Conservation (phyloP, 2,329 filamentous ascomycete genomes). For the Rugonectria rugulosa region DNA sequence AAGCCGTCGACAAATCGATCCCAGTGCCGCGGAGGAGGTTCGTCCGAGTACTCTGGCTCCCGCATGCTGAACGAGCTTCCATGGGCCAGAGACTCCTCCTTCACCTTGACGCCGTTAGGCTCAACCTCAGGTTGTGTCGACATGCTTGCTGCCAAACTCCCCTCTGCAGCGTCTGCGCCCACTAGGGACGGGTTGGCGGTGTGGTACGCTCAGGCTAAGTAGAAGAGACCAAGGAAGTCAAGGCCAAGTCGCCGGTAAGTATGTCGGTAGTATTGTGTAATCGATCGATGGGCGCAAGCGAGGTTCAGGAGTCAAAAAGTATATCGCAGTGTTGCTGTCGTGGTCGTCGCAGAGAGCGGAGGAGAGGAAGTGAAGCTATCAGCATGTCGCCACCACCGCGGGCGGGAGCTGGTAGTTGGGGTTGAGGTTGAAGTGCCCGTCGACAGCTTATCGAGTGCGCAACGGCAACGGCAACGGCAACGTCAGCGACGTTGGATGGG, state of each 20-base stretch:
- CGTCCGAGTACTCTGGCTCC: conserved; percentile 55
- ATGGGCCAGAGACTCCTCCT: conserved; percentile 62
- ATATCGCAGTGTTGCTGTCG: conserved; percentile 14
- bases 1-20: conserved; percentile 67
- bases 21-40: conserved; percentile 43
- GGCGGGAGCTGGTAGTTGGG: neutral
- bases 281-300: neutral
- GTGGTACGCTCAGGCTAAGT: conserved; percentile 17
- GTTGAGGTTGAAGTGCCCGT: neutral
- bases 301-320: neutral
- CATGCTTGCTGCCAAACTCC: conserved; percentile 45
- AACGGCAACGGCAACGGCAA: neutral
- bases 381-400: conserved; percentile 31
- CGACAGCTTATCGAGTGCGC: no score
- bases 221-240: neutral
- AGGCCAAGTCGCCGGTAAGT: neutral
- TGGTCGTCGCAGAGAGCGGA: conserved; percentile 23
- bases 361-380: conserved; percentile 18
- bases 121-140: conserved; percentile 56
- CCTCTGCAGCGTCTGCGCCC: conserved; percentile 28
- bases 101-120: conserved; percentile 65
- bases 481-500: neutral
- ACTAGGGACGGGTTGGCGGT: conserved; percentile 11
- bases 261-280: conserved; percentile 2
- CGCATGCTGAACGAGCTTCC: conserved; percentile 61